phyloP scores from a whole-genome alignment of 176 grass and related monocot genomes.

The Calamus simplicifolius region DNA sequence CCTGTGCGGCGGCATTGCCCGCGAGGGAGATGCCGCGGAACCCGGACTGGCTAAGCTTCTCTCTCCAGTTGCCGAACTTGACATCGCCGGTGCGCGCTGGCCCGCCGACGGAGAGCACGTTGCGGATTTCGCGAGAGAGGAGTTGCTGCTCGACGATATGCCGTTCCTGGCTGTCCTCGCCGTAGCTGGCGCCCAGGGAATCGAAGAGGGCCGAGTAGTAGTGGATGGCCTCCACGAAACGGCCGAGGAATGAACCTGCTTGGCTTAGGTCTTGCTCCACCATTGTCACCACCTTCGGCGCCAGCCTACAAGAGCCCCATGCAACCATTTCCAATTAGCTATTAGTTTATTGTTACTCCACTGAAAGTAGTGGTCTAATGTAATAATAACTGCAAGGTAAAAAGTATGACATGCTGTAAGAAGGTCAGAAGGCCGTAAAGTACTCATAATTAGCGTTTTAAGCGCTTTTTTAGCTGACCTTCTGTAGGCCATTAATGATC shows the following conservation, averaged over 20 bases:
- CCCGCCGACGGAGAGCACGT: slow-evolving; percentile 81
- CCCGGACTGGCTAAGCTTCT: slow-evolving; percentile 74
- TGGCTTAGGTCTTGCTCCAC: slow-evolving; percentile 98
- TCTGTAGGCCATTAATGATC: no score
- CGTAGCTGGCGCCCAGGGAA: slow-evolving; percentile 87
- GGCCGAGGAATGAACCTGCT: slow-evolving; percentile 72
- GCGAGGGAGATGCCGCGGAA: slow-evolving; percentile 65
- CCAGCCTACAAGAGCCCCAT: slow-evolving; percentile 36
- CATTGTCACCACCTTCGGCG: slow-evolving; percentile 98
- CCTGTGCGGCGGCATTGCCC: slow-evolving; percentile 80
- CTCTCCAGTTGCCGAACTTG: slow-evolving; percentile 83
- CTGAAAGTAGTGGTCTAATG: no score
- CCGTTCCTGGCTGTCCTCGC: slow-evolving; percentile 80
- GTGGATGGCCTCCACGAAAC: slow-evolving; percentile 97
- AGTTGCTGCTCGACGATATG: slow-evolving; percentile 95
- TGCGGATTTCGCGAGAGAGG: slow-evolving; percentile 82
- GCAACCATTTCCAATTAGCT: no score
- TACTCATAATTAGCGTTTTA: no score
- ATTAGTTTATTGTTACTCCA: no score
- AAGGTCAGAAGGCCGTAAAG: no score
- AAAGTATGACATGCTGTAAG: no score
- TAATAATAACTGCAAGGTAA: no score
- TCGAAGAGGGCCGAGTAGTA: slow-evolving; percentile 98
- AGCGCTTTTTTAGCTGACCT: no score
- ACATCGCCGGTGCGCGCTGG: slow-evolving; percentile 65